A percentile compares a stretch with the other conserved stretches of the same genome.
Conservation (phyloP, 2,329 filamentous ascomycete genomes). For the Nannizzia gypsea region DNA sequence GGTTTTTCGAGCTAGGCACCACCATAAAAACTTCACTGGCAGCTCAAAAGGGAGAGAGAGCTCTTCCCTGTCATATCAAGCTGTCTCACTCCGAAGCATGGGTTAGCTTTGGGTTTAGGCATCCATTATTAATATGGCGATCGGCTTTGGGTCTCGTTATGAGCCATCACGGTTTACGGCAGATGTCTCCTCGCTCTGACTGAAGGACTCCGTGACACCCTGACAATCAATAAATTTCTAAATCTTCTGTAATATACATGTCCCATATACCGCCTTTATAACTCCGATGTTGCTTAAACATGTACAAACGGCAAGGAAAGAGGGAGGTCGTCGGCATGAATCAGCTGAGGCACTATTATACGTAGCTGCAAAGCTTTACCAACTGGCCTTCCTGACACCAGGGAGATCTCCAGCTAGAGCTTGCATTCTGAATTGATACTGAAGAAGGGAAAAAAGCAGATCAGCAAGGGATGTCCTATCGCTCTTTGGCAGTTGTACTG, state of each 20-base stretch:
- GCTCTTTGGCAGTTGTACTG: background rate
- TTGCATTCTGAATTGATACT: slow-evolving; percentile 91
- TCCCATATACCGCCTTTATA: slow-evolving; percentile 4
- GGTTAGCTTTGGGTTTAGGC: background rate
- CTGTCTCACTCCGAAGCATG: background rate
- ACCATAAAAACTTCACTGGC: background rate
- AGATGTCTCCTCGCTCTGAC: background rate
- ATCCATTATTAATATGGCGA: background rate
- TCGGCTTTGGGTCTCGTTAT: background rate
- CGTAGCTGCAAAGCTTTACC: slow-evolving; percentile 45
- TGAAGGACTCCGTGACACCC: background rate
- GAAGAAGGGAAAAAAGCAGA: slow-evolving; percentile 12
- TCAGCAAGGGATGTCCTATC: slow-evolving; percentile 13
- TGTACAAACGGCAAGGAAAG: background rate
- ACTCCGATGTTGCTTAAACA: slow-evolving; percentile 1
- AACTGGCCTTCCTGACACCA: slow-evolving; percentile 91
- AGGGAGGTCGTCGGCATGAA: background rate
- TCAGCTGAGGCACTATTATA: background rate
- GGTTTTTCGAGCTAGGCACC: background rate
- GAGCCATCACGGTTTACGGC: background rate
- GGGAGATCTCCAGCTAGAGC: slow-evolving; percentile 75
- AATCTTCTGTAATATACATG: slow-evolving; percentile 5
- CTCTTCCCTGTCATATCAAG: background rate
- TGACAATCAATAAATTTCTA: background rate
- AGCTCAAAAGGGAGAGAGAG: background rate